Conservation (phyloP, 352 stramenopile species). For the Thalassiosira oceanica region DNA sequence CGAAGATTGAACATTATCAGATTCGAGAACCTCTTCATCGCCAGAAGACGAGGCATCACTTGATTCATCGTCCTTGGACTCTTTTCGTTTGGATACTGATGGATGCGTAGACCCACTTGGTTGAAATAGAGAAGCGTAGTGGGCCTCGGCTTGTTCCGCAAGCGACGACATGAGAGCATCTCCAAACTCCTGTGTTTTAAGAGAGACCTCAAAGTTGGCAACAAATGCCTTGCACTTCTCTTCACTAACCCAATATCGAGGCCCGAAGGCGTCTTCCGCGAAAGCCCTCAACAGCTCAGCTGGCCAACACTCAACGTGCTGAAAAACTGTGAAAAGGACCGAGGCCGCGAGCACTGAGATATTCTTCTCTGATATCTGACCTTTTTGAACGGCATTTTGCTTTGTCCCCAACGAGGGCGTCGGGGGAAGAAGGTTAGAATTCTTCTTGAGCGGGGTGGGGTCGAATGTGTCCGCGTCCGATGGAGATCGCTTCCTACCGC, state of each 20-base stretch:
- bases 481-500: conserved; percentile 34
- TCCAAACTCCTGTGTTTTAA: conserved; percentile 1
- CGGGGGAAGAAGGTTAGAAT: too few species aligned
- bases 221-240: conserved; percentile 52
- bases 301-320: conserved; percentile 70
- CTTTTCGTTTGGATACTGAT: background rate
- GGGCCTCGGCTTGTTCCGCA: conserved; percentile 31
- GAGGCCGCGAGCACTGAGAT: conserved; percentile 47
- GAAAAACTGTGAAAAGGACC: conserved; percentile 59
- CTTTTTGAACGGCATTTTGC: too few species aligned
- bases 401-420: too few species aligned
- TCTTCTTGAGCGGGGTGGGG: background rate
- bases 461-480: conserved; percentile 22
- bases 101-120: background rate
- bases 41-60: conserved; percentile 39
- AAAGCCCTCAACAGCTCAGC: conserved; percentile 59
- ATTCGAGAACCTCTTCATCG: conserved; percentile 36
- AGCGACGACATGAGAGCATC: conserved; percentile 5
- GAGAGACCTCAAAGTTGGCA: conserved; percentile 51
- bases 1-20: too few species aligned
- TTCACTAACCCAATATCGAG: conserved; percentile 67
- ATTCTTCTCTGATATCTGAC: conserved; percentile 10
- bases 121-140: conserved; percentile 9
- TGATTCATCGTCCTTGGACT: background rate
- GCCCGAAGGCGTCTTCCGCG: conserved; percentile 68